Conservation (phyloP, 805 yeast genomes). For the Spathaspora sp. region DNA sequence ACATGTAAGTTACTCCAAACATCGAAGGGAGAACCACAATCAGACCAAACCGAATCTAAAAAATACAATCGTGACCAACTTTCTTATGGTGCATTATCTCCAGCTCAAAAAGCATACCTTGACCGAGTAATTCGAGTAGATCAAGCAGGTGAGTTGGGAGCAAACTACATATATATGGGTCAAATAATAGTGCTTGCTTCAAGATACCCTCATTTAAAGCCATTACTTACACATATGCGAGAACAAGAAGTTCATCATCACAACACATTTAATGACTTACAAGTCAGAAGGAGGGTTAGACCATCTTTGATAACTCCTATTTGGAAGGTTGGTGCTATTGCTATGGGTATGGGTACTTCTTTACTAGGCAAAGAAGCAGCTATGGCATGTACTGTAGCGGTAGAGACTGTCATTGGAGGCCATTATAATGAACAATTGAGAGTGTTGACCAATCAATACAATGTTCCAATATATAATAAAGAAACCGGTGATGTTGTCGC, state of each 20-base stretch:
- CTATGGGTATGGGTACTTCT: conserved; percentile 85
- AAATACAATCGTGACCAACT: conserved; percentile 22
- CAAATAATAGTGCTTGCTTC: conserved; percentile 74
- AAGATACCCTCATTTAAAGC: conserved; percentile 71
- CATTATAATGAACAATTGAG: conserved; percentile 92
- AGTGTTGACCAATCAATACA: conserved; percentile 64
- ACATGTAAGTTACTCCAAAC: background rate
- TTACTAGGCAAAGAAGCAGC: conserved; percentile 90
- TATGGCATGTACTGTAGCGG: conserved; percentile 99
- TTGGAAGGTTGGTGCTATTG: conserved; percentile 90
- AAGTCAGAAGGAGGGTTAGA: conserved; percentile 73
- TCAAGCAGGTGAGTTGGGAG: conserved; percentile 98
- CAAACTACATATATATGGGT: conserved; percentile 88
- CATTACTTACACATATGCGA: conserved; percentile 93
- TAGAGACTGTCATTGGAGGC: conserved; percentile 95
- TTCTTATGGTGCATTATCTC: conserved; percentile 34
- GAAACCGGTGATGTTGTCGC: conserved; percentile 26
- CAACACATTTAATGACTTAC: conserved; percentile 75
- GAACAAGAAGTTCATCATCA: conserved; percentile 94
- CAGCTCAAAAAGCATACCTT: conserved; percentile 66
- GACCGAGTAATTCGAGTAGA: conserved; percentile 84
- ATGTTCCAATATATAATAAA: conserved; percentile 38
- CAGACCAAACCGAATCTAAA: conserved; percentile 8
- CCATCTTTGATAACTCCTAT: conserved; percentile 90
- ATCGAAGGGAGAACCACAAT: background rate